Evolutionary conservation across 1,284 basidiomycete species (phyloP).

Genomic region (Marasmius fiardii): DNA sequence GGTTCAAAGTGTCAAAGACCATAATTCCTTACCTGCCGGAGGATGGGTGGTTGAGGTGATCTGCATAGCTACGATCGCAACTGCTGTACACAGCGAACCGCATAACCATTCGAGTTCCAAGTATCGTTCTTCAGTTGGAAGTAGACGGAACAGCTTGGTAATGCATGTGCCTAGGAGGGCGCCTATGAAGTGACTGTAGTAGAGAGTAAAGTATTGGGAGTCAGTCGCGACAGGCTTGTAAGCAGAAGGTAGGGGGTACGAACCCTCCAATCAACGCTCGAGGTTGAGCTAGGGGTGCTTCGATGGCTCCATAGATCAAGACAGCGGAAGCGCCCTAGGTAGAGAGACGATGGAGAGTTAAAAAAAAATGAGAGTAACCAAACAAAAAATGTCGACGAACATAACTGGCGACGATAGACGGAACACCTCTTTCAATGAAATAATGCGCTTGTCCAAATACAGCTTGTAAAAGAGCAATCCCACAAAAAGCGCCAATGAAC

Average conservation of each 20-base stretch:
- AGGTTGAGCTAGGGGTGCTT: constrained; percentile 60
- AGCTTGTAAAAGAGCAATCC: constrained; percentile 53
- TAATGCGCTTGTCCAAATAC: constrained; percentile 47
- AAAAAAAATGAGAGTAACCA: neutral
- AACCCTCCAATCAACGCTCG: constrained; percentile 45
- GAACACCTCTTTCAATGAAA: constrained; percentile 45
- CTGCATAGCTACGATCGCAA: constrained; percentile 51
- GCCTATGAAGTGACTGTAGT: constrained; percentile 54
- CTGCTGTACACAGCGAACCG: constrained; percentile 50
- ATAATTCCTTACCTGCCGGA: constrained; percentile 46
- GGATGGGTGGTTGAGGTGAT: constrained; percentile 59
- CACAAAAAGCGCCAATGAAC: constrained; percentile 52
- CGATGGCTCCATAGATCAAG: constrained; percentile 55
- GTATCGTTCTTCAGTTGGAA: constrained; percentile 42
- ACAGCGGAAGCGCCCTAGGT: constrained; percentile 57
- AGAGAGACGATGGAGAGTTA: neutral
- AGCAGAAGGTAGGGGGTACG: neutral
- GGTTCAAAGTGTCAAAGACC: no score
- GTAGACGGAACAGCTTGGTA: constrained; percentile 52
- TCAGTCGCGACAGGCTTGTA: neutral
- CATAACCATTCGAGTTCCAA: constrained; percentile 50
- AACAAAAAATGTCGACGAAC: constrained; percentile 28
- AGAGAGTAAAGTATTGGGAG: no score
- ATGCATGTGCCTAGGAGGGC: constrained; percentile 51
- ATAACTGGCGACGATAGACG: constrained; percentile 48